A percentile compares a stretch with the other conserved stretches of the same genome.
phyloP scores from a whole-genome alignment of 2,329 filamentous ascomycete species.

The Talaromyces marneffei region DNA sequence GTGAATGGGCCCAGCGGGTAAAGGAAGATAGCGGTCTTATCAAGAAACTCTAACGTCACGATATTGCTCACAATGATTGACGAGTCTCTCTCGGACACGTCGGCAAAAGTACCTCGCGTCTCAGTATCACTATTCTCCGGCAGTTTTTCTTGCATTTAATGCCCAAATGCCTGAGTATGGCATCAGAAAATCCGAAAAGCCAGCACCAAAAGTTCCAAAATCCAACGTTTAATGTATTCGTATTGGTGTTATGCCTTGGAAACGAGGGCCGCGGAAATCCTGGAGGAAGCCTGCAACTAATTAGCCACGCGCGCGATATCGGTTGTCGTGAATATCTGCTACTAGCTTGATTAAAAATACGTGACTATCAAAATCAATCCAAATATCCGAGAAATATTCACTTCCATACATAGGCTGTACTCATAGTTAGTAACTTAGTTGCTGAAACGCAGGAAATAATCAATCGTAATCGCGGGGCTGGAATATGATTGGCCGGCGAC shows the following conservation, averaged over 20 bases:
- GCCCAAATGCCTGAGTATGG: neutral
- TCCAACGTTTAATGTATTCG: neutral
- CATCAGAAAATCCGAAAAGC: neutral
- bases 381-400: neutral
- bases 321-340: neutral
- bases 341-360: neutral
- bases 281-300: neutral
- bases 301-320: neutral
- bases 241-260: neutral
- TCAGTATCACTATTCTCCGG: neutral
- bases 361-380: neutral
- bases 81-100: neutral
- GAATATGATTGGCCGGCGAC: slow-evolving; percentile 4
- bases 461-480: neutral
- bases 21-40: slow-evolving; percentile 43
- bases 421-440: neutral
- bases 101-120: neutral
- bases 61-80: neutral
- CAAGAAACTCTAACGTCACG: slow-evolving; percentile 24
- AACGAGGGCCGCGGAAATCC: neutral
- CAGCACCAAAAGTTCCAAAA: neutral
- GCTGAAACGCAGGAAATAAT: neutral
- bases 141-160: no score
- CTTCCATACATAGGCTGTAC: no score
- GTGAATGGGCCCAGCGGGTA: slow-evolving; percentile 49